A percentile compares a stretch with the other conserved stretches of the same genome.
Conservation (phyloP, 352 stramenopile species). For the Pythium guiyangense region DNA sequence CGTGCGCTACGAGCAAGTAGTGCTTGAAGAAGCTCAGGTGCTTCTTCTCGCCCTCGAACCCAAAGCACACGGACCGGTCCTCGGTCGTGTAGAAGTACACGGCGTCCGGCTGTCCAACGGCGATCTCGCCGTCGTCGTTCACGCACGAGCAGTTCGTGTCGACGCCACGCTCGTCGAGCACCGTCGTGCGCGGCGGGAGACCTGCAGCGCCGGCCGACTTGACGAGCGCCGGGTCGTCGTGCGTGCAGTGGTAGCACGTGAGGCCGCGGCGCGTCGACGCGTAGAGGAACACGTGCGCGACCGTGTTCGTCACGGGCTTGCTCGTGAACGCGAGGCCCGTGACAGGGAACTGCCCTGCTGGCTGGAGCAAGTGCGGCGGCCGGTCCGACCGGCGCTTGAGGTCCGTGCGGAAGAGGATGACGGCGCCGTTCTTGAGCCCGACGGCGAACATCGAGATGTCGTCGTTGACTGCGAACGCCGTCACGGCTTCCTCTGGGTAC, state of each 20-base stretch:
- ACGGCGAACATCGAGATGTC: constrained; percentile 80
- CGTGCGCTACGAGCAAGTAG: constrained; percentile 79
- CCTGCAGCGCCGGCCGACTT: constrained; percentile 58
- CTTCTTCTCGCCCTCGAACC: constrained; percentile 86
- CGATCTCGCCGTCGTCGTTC: constrained; percentile 83
- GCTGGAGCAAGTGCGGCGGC: constrained; percentile 66
- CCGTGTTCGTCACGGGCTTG: constrained; percentile 61
- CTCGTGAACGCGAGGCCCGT: constrained; percentile 75
- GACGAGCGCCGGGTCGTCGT: constrained; percentile 72
- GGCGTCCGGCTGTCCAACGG: constrained; percentile 77
- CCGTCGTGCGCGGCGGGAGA: constrained; percentile 64
- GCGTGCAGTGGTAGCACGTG: constrained; percentile 82
- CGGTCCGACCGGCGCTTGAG: constrained; percentile 72
- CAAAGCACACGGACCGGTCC: constrained; percentile 83
- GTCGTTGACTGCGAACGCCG: constrained; percentile 80
- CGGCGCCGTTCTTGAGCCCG: constrained; percentile 75
- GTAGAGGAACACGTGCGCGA: constrained; percentile 74
- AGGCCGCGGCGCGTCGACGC: constrained; percentile 72
- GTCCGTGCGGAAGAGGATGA: constrained; percentile 80
- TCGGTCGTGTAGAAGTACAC: constrained; percentile 90
- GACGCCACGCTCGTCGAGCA: constrained; percentile 78
- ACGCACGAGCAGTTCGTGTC: constrained; percentile 79
- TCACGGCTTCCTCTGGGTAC: constrained; percentile 85
- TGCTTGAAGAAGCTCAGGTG: constrained; percentile 88
- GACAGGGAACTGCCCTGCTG: constrained; percentile 74